These are phyloP conservation scores for Adansonia digitata DNA, from an alignment of 345 rosid species.

Conservation along the genomic window DNA sequence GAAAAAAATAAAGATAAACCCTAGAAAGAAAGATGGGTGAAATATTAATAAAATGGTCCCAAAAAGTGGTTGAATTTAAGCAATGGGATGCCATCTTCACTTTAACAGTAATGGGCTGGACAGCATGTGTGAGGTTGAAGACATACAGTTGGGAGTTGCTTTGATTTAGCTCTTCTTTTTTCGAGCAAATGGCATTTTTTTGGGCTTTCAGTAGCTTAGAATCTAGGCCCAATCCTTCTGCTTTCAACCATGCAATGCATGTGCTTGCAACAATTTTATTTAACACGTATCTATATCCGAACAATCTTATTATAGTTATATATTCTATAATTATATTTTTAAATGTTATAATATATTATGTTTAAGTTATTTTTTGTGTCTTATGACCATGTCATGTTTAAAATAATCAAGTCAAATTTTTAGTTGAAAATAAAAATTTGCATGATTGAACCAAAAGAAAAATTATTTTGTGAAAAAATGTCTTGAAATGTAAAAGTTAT, in stretches of 20 bases:
- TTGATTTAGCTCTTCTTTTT: neutral
- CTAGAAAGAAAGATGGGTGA: neutral
- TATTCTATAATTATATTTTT: too few species aligned
- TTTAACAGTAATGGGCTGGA: conserved; percentile 34
- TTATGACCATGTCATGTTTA: too few species aligned
- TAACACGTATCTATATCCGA: too few species aligned
- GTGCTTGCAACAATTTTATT: neutral
- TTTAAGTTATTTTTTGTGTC: too few species aligned
- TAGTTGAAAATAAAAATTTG: too few species aligned
- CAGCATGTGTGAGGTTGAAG: conserved; percentile 13
- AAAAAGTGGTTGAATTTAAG: conserved; percentile 20
- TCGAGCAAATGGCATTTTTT: neutral
- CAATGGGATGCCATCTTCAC: conserved; percentile 11
- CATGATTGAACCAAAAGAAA: too few species aligned
- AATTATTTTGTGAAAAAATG: too few species aligned
- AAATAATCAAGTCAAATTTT: too few species aligned
- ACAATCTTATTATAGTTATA: too few species aligned
- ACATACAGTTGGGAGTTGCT: neutral
- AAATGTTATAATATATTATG: too few species aligned
- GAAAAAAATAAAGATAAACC: too few species aligned
- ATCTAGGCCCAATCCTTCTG: neutral
- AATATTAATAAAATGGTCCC: conserved; percentile 30
- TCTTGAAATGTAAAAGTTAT: too few species aligned
- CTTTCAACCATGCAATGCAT: neutral
- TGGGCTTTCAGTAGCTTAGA: neutral